Conservation (phyloP, 352 stramenopile species). For the Elongisporangium senticosum region DNA sequence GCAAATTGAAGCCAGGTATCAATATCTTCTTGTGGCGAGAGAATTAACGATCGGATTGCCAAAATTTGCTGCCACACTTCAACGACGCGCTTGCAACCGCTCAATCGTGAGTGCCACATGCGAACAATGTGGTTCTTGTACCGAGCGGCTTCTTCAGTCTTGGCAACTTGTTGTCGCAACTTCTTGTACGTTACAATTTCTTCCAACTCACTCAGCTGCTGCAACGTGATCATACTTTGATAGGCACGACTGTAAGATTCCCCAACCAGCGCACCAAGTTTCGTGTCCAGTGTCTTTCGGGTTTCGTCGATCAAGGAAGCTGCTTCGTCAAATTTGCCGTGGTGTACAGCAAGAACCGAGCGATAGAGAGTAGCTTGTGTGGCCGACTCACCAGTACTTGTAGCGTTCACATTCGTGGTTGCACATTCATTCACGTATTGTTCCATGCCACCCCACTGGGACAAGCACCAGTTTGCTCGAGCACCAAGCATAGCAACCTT, state of each 20-base stretch:
- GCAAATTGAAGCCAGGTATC: slow-evolving; percentile 91
- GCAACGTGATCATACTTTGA: slow-evolving; percentile 93
- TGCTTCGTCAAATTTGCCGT: slow-evolving; percentile 90
- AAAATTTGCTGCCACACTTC: slow-evolving; percentile 93
- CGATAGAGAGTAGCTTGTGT: slow-evolving; percentile 62
- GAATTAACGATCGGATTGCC: slow-evolving; percentile 87
- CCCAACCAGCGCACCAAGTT: slow-evolving; percentile 93
- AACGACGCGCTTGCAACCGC: slow-evolving; percentile 89
- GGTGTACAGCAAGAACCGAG: slow-evolving; percentile 92
- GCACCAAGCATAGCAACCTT: slow-evolving; percentile 77
- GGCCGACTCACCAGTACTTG: slow-evolving; percentile 11
- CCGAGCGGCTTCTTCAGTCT: slow-evolving; percentile 62
- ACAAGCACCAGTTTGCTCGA: slow-evolving; percentile 80
- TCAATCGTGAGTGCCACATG: slow-evolving; percentile 83
- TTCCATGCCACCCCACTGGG: slow-evolving; percentile 80
- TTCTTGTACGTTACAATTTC: slow-evolving; percentile 97
- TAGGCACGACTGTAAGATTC: slow-evolving; percentile 98
- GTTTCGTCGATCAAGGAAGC: slow-evolving; percentile 91
- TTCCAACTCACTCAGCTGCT: slow-evolving; percentile 96
- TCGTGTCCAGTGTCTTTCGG: slow-evolving; percentile 89
- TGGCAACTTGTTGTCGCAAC: slow-evolving; percentile 56
- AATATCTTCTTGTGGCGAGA: slow-evolving; percentile 84
- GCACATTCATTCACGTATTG: slow-evolving; percentile 56
- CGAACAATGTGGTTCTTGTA: slow-evolving; percentile 81
- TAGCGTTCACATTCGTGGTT: slow-evolving; percentile 4